Base-by-base conservation (phyloP, 1,284 basidiomycete species). In the Peniophora sp. region DNA sequence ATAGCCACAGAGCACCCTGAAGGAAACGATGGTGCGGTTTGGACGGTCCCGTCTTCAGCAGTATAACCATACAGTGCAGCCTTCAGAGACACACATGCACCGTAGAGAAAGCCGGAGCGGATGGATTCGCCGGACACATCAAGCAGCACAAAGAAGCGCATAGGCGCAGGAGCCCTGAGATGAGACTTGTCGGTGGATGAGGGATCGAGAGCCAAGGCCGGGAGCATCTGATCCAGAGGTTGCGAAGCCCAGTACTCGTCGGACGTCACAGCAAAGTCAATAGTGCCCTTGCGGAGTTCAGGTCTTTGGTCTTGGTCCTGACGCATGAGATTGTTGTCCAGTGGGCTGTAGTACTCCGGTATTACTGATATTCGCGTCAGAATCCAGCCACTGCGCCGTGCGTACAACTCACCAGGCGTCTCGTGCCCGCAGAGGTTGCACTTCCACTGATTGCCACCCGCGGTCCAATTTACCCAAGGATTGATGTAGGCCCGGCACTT, bases 401-500 rank as follows among this genome's bases (percentile, higher is more conserved):
- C 43, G 45, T 24, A 41, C n/a, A 34, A 57, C 74, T 55, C 54
- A 94, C 93, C 93, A 71, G 85, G 77, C 18, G 90, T 94, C 57
- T 88, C 79, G 54, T 83, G 79, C 8, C 76, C 72, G 68, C 97
- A 99, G 3, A 99, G 66, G 71, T 98, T 99, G 68, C 97, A 99
- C 58, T 79, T 83, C 91, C 94, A 99, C 57, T 77, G 81, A 54
- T 81, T 79, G 2, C 97, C 97, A 9, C 91, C 92, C 35, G 90
- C 80, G 15, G 83, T 74, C 79, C 92, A 99, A 27, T 76, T 75
- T 63, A 88, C 93, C 94, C 94, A 99, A 0, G 95, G 87, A 64
- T 98, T 99, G 62, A 99, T 79, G 67, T 99, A 99, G 0, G 79
- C 92, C 57, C 92, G 78, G 68, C 97, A 99, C 43, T 80, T 74